Base-by-base conservation (phyloP, 208 protist genomes). In the Leishmania martiniquensis region DNA sequence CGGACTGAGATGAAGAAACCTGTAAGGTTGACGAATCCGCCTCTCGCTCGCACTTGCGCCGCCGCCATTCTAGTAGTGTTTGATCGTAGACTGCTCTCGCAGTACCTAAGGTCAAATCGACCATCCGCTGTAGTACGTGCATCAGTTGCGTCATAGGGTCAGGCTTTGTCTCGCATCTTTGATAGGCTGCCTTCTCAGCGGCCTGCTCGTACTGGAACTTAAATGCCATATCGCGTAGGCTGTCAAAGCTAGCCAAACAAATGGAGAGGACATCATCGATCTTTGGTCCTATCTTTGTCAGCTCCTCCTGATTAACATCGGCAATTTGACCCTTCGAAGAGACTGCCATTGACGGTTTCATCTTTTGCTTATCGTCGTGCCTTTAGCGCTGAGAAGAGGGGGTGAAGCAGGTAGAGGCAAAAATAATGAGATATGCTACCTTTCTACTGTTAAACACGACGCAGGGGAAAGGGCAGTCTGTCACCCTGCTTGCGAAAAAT, bases 191-290 rank as follows among this genome's bases (percentile, higher is more conserved):
- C 68, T 90, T 88, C 45, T 94, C 87, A 3, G 91, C 90, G 1
- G 93, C 91, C 39, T 97, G 90, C 71, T 95, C 93, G 39, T 93
- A 79, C 75, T 95, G 87, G 83, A 97, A 97, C 67, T 95, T 95
- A 44, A 96, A 68, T 10, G 86, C 81, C 39, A 89, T 87, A 55
- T 86, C 86, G 1, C 83, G 55, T 66, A 97, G 75, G 22, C 77
- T 83, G 51, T 93, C 87, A 20, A 74, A 69, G 67, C 95, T 92
- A 17, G 87, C 84, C n/a, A 84, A 69, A 51, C 86, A 91, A 10
- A 95, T 71, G n/a, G 78, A 67, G 22, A 96, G 74, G 39, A 96
- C 74, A 13, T 78, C 84, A 77, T 97, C 92, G 59, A 96, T 80
- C 65, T 89, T 88, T 20, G 52, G 29, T 45, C 82, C 89, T 15